These are phyloP conservation scores for Camellia granthamiana DNA, from an alignment of 148 eudicot genomes.

Conservation along the genomic window DNA sequence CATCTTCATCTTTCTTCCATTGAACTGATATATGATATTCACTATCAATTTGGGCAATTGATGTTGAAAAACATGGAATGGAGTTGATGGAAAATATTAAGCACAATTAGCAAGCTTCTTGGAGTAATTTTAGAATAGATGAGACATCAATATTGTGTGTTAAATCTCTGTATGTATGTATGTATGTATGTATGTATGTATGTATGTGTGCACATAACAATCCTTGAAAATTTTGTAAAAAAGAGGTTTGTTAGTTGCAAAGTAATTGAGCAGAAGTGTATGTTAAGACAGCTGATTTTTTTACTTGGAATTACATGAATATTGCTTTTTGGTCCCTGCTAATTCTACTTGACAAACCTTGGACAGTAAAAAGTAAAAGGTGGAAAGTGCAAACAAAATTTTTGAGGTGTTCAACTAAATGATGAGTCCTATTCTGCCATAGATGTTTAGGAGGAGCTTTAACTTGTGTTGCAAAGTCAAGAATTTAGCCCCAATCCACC, in stretches of 20 bases:
- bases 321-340: neutral
- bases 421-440: no score
- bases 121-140: neutral
- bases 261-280: neutral
- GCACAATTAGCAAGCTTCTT: conserved; percentile 22
- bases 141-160: neutral
- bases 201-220: neutral
- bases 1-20: conserved; percentile 8
- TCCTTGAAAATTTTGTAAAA: neutral
- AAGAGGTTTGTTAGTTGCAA: neutral
- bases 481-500: neutral
- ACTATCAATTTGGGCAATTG: conserved; percentile 7
- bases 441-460: no score
- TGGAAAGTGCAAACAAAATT: no score
- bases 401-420: no score
- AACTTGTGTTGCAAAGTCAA: neutral
- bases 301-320: neutral
- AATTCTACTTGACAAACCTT: neutral
- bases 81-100: conserved; percentile 21
- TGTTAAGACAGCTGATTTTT: neutral
- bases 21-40: neutral
- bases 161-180: conserved; percentile 12
- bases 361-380: neutral
- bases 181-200: neutral
- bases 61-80: conserved; percentile 26